Conservation (phyloP, 441 rosid genomes). For the Populus hybrid region DNA sequence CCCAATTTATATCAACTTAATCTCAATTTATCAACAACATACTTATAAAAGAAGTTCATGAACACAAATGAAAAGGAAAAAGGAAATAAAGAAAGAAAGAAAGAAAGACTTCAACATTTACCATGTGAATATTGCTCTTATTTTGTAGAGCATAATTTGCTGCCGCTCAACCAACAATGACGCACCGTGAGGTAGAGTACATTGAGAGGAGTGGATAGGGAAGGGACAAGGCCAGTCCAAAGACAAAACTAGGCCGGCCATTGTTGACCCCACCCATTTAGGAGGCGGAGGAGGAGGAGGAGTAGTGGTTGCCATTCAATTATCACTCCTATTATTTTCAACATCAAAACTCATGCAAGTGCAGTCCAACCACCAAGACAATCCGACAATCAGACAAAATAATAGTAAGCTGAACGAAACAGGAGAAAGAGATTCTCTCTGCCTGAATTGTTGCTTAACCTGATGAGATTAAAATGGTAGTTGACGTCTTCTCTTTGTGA, state of each 20-base stretch:
- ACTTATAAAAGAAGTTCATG: too few relatives aligned
- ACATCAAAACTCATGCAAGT: background rate
- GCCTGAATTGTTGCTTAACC: too few relatives aligned
- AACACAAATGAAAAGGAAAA: too few relatives aligned
- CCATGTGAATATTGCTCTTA: background rate
- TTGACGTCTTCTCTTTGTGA: background rate
- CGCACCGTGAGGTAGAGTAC: too few relatives aligned
- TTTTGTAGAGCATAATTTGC: background rate
- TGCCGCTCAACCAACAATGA: too few relatives aligned
- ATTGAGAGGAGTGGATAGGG: background rate
- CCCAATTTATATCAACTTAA: too few relatives aligned
- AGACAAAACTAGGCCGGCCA: constrained; percentile 12
- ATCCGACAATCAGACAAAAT: constrained; percentile 6
- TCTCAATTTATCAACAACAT: too few relatives aligned
- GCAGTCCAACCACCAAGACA: background rate
- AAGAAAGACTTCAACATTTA: background rate
- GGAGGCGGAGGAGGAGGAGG: too few relatives aligned
- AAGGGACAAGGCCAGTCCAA: background rate
- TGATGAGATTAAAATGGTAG: background rate
- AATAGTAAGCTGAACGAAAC: too few relatives aligned
- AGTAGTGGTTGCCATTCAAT: background rate
- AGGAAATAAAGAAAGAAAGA: too few relatives aligned
- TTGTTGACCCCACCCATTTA: constrained; percentile 11
- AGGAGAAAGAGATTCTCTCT: too few relatives aligned
- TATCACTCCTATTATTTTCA: background rate